phyloP scores from a whole-genome alignment of 2,329 filamentous ascomycete genomes.

The Achaetomium macrosporum region DNA sequence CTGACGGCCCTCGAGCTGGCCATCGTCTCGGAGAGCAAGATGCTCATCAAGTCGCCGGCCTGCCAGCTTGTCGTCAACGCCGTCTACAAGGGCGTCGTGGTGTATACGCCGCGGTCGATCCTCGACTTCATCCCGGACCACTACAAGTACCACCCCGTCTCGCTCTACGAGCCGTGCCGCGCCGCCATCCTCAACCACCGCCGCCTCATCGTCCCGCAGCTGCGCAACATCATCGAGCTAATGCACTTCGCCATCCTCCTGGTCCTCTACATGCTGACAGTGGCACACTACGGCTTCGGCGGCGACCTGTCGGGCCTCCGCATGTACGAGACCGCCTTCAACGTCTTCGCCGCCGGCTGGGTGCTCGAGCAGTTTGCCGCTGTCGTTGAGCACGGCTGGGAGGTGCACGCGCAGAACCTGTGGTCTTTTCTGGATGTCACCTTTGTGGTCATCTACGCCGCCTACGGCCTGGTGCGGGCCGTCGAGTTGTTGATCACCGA shows the following conservation, averaged over 20 bases:
- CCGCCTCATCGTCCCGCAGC: constrained; percentile 63
- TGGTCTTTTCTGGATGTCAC: constrained; percentile 72
- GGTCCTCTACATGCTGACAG: constrained; percentile 56
- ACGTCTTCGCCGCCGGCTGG: constrained; percentile 62
- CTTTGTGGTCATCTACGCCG: constrained; percentile 56
- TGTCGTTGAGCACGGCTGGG: constrained; percentile 59
- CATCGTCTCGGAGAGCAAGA: constrained; percentile 65
- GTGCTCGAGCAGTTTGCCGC: constrained; percentile 59
- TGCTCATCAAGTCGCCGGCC: constrained; percentile 58
- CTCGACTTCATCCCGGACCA: constrained; percentile 69
- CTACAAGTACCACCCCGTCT: constrained; percentile 65
- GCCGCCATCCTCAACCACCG: constrained; percentile 65
- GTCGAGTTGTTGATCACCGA: constrained; percentile 45
- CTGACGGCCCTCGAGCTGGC: constrained; percentile 66
- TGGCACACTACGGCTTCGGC: constrained; percentile 48
- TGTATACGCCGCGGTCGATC: constrained; percentile 65
- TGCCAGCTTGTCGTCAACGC: constrained; percentile 66
- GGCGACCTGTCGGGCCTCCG: constrained; percentile 52
- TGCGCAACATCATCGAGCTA: constrained; percentile 60
- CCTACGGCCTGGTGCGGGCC: constrained; percentile 56
- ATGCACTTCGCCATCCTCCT: constrained; percentile 60
- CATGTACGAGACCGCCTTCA: constrained; percentile 53
- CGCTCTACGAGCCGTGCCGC: constrained; percentile 61
- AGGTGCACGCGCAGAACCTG: constrained; percentile 66
- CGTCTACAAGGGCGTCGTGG: constrained; percentile 61